phyloP scores from a whole-genome alignment of 306 rosid species.

The Mucuna pruriens region DNA sequence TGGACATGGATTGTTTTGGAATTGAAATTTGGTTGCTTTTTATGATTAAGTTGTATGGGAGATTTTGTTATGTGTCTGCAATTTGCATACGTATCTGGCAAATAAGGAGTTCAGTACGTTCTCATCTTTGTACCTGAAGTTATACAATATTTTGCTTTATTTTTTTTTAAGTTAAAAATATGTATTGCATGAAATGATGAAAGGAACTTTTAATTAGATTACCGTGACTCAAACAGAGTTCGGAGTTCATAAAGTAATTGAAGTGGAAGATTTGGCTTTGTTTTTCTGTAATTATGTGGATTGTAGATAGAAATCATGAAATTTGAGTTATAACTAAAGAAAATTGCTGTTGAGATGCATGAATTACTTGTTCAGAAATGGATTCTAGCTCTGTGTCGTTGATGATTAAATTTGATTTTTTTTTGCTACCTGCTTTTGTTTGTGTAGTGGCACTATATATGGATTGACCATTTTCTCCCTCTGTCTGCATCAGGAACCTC shows the following conservation, averaged over 20 bases:
- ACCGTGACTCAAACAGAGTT: no score
- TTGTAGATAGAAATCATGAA: neutral
- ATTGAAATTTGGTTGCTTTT: conserved; percentile 9
- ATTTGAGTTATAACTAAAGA: conserved; percentile 21
- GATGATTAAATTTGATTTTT: conserved; percentile 19
- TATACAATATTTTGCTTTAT: neutral
- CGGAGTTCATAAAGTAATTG: neutral
- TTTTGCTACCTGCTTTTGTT: neutral
- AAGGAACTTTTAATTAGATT: no score
- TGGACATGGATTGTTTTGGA: conserved; percentile 20
- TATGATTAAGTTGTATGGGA: neutral
- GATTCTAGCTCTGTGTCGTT: neutral
- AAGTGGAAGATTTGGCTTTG: conserved; percentile 10
- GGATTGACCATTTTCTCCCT: conserved; percentile 28
- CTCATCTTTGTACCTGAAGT: neutral
- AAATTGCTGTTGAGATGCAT: conserved; percentile 1
- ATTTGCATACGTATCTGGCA: neutral
- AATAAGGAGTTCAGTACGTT: neutral
- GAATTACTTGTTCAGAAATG: neutral
- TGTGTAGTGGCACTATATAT: neutral
- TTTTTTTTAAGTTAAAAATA: neutral
- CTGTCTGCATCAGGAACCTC: conserved; percentile 50
- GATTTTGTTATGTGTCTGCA: neutral
- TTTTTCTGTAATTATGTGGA: neutral
- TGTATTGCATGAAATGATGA: no score